Percentiles rank a stretch among this genome's conserved stretches.
These are phyloP conservation scores for Prosopis cineraria DNA, from an alignment of 306 rosid species.

Conservation along the genomic window DNA sequence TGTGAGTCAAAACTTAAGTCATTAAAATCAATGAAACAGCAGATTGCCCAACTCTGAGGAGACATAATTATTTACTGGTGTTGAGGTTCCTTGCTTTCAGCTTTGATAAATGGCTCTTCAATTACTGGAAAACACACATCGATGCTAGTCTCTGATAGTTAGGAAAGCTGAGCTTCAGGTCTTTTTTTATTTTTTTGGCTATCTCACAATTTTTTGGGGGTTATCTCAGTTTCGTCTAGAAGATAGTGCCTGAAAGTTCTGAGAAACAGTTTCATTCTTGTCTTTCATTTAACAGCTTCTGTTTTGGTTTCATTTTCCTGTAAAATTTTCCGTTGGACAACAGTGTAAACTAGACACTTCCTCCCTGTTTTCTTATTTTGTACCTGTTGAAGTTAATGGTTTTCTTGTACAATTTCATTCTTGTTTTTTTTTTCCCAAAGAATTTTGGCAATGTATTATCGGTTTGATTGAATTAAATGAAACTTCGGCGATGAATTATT, in stretches of 20 bases:
- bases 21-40: conserved; percentile 63
- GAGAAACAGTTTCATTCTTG: not conserved
- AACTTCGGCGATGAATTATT: not conserved
- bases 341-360: not conserved
- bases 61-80: not conserved
- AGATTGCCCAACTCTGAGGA: conserved; percentile 65
- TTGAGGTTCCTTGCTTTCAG: conserved; percentile 5
- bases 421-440: not conserved
- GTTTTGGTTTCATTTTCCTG: not conserved
- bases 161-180: not conserved
- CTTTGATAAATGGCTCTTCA: conserved; percentile 16
- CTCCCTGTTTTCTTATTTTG: not conserved
- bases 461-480: not conserved
- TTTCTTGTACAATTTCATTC: no score
- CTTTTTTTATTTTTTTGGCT: not conserved
- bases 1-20: conserved; percentile 70
- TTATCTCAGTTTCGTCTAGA: not conserved
- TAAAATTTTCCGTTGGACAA: not conserved
- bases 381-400: not conserved
- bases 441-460: not conserved
- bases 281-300: not conserved
- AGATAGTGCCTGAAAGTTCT: not conserved
- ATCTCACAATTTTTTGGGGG: no score
- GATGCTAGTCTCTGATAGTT: not conserved
- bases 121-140: conserved; percentile 7